Percentiles rank a stretch among this genome's conserved stretches.
Evolutionary conservation across 2,329 filamentous ascomycete genomes (phyloP).

Genomic region (Magnaporthales sp.): DNA sequence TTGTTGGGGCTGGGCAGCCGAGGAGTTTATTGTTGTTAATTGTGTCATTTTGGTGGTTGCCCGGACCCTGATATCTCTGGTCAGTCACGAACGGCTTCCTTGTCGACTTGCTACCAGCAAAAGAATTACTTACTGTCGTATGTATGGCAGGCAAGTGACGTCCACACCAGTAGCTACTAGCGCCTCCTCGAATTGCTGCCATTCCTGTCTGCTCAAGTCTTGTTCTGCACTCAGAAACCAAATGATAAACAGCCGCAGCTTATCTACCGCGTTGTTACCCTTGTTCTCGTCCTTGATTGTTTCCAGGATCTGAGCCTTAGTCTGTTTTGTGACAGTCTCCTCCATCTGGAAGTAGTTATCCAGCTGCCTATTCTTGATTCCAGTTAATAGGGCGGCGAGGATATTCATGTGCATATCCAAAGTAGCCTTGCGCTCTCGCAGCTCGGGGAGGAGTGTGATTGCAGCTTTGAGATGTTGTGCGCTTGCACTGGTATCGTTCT

Average conservation of each 20-base stretch:
- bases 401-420: constrained; percentile 99
- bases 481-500: constrained; percentile 80
- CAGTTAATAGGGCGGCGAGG: constrained; percentile 62
- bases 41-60: constrained; percentile 96
- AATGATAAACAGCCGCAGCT: constrained; percentile 89
- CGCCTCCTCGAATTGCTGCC: constrained; percentile 79
- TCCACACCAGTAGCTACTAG: constrained; percentile 69
- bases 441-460: constrained; percentile 83
- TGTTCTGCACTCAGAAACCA: constrained; percentile 94
- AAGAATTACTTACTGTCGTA: constrained; percentile 60
- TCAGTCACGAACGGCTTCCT: constrained; percentile 4
- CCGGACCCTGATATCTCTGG: constrained; percentile 10
- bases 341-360: constrained; percentile 96
- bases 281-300: constrained; percentile 74
- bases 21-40: constrained; percentile 79
- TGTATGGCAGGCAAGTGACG: constrained; percentile 70
- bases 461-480: constrained; percentile 94
- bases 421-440: constrained; percentile 84
- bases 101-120: neutral
- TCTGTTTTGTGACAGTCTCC: constrained; percentile 85
- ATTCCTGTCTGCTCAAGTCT: constrained; percentile 73
- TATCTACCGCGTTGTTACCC: constrained; percentile 77
- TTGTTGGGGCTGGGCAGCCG: constrained; percentile 50
- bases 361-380: constrained; percentile 89
- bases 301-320: constrained; percentile 80